These are phyloP conservation scores for Poa pratensis DNA, from an alignment of 176 grass and related monocot species.

Conservation along the genomic window DNA sequence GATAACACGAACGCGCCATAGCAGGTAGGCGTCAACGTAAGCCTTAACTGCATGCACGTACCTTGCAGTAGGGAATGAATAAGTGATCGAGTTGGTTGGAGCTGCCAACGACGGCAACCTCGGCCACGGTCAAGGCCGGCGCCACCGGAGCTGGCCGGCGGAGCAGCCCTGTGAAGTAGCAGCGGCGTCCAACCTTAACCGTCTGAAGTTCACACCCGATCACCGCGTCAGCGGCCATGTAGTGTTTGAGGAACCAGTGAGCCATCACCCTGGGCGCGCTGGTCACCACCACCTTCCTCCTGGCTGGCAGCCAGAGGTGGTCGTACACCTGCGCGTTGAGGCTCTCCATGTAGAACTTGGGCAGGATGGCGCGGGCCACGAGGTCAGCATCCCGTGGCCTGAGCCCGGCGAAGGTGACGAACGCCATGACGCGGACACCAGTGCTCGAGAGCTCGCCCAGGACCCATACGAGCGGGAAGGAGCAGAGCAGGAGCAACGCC, in stretches of 20 bases:
- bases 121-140: constrained; percentile 39
- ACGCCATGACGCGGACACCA: constrained; percentile 59
- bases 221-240: constrained; percentile 60
- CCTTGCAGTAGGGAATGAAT: constrained; percentile 69
- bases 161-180: constrained; percentile 74
- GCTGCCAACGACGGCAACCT: constrained; percentile 53
- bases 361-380: constrained; percentile 66
- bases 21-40: too few species aligned
- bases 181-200: constrained; percentile 25
- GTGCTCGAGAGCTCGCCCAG: constrained; percentile 47
- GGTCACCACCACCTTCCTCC: constrained; percentile 62
- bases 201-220: constrained; percentile 64
- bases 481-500: constrained; percentile 58
- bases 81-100: constrained; percentile 39
- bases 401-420: constrained; percentile 74
- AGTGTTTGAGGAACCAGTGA: constrained; percentile 75
- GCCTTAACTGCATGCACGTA: neutral
- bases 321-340: constrained; percentile 65
- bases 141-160: neutral
- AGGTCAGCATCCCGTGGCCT: constrained; percentile 54
- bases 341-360: constrained; percentile 79
- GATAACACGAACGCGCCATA: too few species aligned
- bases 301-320: constrained; percentile 38
- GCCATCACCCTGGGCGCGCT: constrained; percentile 63
- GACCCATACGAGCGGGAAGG: constrained; percentile 55